phyloP scores from a whole-genome alignment of 805 yeast genomes.

The Starmerella stigmatis region DNA sequence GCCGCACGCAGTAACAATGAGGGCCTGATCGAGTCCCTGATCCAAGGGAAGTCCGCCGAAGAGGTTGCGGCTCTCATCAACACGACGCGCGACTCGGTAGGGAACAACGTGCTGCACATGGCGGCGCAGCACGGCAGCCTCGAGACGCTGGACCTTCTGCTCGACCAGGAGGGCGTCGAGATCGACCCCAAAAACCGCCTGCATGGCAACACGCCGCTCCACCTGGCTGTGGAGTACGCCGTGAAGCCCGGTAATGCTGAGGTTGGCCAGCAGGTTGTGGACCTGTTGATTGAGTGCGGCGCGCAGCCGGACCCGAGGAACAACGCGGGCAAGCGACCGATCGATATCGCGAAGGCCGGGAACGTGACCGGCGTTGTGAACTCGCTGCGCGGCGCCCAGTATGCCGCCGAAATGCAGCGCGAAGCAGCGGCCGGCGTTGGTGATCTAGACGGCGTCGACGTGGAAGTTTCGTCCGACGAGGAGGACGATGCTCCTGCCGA shows the following conservation, averaged over 20 bases:
- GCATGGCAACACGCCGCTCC: constrained; percentile 83
- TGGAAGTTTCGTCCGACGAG: constrained; percentile 12
- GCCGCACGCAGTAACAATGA: constrained; percentile 80
- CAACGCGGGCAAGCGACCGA: constrained; percentile 58
- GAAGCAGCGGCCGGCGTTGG: constrained; percentile 20
- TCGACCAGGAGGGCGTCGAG: constrained; percentile 85
- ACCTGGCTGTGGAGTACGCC: constrained; percentile 68
- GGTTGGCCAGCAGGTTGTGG: constrained; percentile 52
- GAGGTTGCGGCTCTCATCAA: constrained; percentile 49
- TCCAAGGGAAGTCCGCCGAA: constrained; percentile 31
- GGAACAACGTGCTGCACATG: constrained; percentile 71
- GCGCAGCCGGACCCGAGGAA: constrained; percentile 57
- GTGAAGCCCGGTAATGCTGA: constrained; percentile 57
- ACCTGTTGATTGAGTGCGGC: constrained; percentile 82
- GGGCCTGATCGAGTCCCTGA: constrained; percentile 54
- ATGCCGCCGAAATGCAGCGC: constrained; percentile 24
- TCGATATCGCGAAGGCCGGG: constrained; percentile 45
- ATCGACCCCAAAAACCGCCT: constrained; percentile 65
- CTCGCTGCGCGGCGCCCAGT: constrained; percentile 72
- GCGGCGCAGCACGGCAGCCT: constrained; percentile 71
- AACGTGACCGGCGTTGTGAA: constrained; percentile 48
- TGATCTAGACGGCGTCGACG: constrained; percentile 20
- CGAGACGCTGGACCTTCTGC: constrained; percentile 69
- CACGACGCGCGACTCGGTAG: constrained; percentile 60
- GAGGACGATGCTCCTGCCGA: constrained; percentile 11